Percentiles rank a stretch among this genome's conserved stretches.
phyloP scores from a whole-genome alignment of 2,329 filamentous ascomycete species.

The Chalara sp. region DNA sequence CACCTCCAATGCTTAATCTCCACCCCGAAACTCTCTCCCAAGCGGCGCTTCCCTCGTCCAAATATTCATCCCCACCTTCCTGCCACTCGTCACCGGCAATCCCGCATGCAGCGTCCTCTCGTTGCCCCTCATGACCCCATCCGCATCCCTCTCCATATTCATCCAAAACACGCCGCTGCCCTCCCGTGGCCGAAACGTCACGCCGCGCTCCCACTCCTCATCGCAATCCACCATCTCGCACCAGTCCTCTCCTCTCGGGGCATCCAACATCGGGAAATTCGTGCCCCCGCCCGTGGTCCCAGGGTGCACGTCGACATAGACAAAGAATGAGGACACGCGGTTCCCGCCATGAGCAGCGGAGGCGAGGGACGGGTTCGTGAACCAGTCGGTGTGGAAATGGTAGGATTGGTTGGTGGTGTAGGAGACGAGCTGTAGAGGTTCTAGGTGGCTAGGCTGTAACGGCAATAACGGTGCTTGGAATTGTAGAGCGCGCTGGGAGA shows the following conservation, averaged over 20 bases:
- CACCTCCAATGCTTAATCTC: not conserved
- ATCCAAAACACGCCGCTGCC: conserved; percentile 56
- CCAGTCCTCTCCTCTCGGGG: conserved; percentile 33
- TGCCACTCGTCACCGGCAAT: conserved; percentile 46
- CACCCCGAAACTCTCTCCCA: conserved; percentile 9
- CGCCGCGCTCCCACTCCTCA: conserved; percentile 29
- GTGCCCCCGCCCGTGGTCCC: conserved; percentile 49
- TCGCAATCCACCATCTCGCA: conserved; percentile 50
- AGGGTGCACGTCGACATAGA: conserved; percentile 38
- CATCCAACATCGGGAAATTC: conserved; percentile 45
- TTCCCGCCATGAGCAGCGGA: conserved; percentile 13
- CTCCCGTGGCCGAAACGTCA: conserved; percentile 48
- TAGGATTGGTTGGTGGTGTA: conserved; percentile 52
- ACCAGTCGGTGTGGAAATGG: conserved; percentile 51
- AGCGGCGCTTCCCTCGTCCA: conserved; percentile 30
- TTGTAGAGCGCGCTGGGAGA: conserved; percentile 45
- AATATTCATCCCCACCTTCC: conserved; percentile 55
- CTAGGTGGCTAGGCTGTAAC: conserved; percentile 41
- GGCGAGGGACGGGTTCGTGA: conserved; percentile 7
- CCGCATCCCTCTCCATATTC: conserved; percentile 40
- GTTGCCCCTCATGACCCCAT: conserved; percentile 41
- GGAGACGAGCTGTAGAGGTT: conserved; percentile 51
- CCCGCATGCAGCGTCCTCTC: conserved; percentile 52
- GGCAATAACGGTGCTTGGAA: conserved; percentile 50
- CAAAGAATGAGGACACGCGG: conserved; percentile 48